phyloP scores from a whole-genome alignment of 2,329 filamentous ascomycete genomes.

The Lachnellula hyalina region DNA sequence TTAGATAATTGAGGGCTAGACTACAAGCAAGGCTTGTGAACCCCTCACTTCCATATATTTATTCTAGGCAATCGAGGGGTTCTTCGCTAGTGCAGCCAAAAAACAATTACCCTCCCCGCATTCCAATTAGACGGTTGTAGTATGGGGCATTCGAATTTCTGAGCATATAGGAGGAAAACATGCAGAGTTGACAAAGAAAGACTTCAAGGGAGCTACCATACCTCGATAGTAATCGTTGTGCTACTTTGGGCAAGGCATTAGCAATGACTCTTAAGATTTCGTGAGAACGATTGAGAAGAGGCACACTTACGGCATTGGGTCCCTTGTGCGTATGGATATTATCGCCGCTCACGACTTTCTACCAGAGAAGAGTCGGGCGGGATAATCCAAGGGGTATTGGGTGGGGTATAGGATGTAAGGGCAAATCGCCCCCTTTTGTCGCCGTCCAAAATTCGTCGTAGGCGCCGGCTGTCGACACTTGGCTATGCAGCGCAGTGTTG shows the following conservation, averaged over 20 bases:
- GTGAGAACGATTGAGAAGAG: not conserved
- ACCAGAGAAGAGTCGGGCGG: constrained; percentile 30
- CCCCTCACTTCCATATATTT: not conserved
- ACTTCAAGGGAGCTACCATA: not conserved
- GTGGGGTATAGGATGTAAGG: constrained; percentile 12
- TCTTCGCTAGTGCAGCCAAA: not conserved
- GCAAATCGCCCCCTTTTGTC: constrained; percentile 4
- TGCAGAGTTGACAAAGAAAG: not conserved
- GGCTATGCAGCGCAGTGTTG: not conserved
- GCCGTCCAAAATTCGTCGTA: not conserved
- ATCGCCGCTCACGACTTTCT: constrained; percentile 30
- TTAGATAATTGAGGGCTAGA: not conserved
- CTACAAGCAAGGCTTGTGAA: not conserved
- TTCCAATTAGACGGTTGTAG: not conserved
- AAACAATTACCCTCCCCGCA: not conserved
- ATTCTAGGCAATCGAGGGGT: not conserved
- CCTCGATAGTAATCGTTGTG: constrained; percentile 25
- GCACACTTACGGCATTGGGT: constrained; percentile 21
- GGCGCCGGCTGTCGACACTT: not conserved
- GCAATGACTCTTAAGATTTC: not conserved
- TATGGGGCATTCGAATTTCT: not conserved
- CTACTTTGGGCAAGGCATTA: constrained; percentile 10
- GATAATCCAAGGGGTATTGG: constrained; percentile 23
- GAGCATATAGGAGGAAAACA: not conserved
- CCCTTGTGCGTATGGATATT: constrained; percentile 20